phyloP scores from a whole-genome alignment of 495 filamentous ascomycete species.

The Tuber microsphaerosporum region DNA sequence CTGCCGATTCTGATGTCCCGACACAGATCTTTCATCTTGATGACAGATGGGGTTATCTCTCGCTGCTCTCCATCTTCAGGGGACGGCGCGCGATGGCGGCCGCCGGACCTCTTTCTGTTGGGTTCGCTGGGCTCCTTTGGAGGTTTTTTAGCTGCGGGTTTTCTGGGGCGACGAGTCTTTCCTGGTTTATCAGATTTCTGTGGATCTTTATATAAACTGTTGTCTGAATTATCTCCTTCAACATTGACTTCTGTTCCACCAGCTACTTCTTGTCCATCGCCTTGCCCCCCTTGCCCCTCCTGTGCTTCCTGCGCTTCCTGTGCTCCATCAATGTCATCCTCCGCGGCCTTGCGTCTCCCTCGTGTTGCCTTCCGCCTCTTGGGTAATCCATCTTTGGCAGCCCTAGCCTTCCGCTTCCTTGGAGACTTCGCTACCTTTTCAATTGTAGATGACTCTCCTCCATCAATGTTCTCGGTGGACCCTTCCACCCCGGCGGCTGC shows the following conservation, averaged over 20 bases:
- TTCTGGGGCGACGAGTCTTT: conserved; percentile 32
- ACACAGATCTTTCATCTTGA: conserved; percentile 78
- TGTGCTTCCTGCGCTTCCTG: conserved; percentile 26
- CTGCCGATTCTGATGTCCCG: conserved; percentile 70
- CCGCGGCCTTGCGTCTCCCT: conserved; percentile 16
- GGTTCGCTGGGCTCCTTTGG: conserved; percentile 26
- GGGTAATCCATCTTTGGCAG: neutral
- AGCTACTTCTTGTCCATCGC: conserved; percentile 38
- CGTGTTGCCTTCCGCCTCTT: conserved; percentile 13
- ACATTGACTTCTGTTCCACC: conserved; percentile 16
- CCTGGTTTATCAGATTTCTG: conserved; percentile 36
- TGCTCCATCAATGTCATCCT: conserved; percentile 19
- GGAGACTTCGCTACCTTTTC: neutral
- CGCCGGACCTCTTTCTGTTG: conserved; percentile 31
- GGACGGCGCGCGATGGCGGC: conserved; percentile 53
- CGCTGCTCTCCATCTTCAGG: conserved; percentile 70
- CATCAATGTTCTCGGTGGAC: neutral
- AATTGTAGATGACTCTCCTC: neutral
- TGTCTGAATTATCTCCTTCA: conserved; percentile 27
- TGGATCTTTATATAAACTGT: conserved; percentile 32
- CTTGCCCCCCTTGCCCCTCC: conserved; percentile 24
- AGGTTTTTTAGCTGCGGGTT: conserved; percentile 21
- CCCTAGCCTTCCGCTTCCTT: neutral
- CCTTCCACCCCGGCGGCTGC: neutral
- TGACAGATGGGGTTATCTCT: conserved; percentile 58